These are phyloP conservation scores for Scheffersomyces cryptocercus DNA, from an alignment of 1,139 yeast species.

Conservation along the genomic window DNA sequence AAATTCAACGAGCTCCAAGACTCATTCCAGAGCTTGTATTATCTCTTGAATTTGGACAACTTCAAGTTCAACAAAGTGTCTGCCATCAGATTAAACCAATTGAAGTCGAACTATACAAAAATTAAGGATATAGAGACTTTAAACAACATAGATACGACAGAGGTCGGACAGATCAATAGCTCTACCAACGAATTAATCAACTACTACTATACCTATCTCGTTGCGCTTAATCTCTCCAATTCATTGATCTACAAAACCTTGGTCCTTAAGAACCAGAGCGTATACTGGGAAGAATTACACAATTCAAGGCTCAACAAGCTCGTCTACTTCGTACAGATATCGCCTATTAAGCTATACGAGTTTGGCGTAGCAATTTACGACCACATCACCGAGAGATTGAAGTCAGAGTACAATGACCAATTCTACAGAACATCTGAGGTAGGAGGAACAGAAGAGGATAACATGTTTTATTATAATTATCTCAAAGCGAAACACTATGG, in stretches of 20 bases:
- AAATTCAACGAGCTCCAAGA: conserved; percentile 19
- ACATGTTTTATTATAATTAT: conserved; percentile 14
- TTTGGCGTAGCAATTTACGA: conserved; percentile 13
- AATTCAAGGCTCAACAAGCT: conserved; percentile 27
- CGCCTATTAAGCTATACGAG: conserved; percentile 26
- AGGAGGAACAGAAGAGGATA: conserved; percentile 18
- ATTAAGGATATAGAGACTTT: neutral
- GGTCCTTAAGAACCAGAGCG: conserved; percentile 32
- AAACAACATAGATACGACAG: neutral
- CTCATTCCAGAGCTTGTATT: conserved; percentile 25
- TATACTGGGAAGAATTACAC: conserved; percentile 37
- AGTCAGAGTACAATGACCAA: neutral
- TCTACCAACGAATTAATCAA: conserved; percentile 20
- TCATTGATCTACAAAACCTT: conserved; percentile 38
- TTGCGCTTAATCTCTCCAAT: conserved; percentile 32
- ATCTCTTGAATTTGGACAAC: conserved; percentile 23
- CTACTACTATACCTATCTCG: conserved; percentile 25
- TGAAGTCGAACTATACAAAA: conserved; percentile 12
- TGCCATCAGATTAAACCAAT: conserved; percentile 13
- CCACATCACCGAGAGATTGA: neutral
- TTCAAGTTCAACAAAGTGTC: conserved; percentile 20
- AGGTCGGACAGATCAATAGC: conserved; percentile 4
- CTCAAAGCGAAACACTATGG: conserved; percentile 7
- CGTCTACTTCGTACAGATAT: conserved; percentile 35
- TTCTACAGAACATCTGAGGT: neutral